phyloP scores from a whole-genome alignment of 2,329 filamentous ascomycete species.

The Sporothrix dimorphospora region DNA sequence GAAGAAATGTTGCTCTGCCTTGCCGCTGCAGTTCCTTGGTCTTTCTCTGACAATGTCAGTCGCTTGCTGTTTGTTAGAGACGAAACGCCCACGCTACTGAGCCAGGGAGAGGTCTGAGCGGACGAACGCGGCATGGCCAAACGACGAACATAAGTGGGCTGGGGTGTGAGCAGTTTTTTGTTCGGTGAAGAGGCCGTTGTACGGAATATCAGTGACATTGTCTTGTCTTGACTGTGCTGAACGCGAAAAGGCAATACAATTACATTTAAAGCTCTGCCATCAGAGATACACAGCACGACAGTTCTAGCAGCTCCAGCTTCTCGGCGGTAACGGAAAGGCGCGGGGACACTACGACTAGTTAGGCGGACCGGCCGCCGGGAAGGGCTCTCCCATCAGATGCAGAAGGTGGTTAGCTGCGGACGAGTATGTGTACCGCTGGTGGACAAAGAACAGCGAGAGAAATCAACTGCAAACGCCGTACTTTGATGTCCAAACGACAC shows the following conservation, averaged over 20 bases:
- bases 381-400: background rate
- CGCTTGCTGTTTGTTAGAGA: background rate
- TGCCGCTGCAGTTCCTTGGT: background rate
- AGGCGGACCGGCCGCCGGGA: background rate
- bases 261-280: background rate
- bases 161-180: background rate
- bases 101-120: background rate
- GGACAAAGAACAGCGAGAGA: background rate
- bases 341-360: background rate
- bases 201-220: background rate
- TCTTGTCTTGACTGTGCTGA: background rate
- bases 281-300: background rate
- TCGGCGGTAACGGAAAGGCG: background rate
- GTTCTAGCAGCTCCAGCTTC: background rate
- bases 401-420: background rate
- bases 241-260: background rate
- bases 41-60: too few species aligned
- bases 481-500: too few species aligned
- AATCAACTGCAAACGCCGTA: too few species aligned
- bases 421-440: background rate
- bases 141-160: background rate
- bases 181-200: background rate
- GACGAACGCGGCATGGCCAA: background rate
- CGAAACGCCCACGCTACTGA: background rate
- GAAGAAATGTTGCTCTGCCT: background rate